Evolutionary conservation across 208 protist genomes (phyloP), one percentile per base, ranked within the genome.

Genomic region (Phytomonas serpens): DNA sequence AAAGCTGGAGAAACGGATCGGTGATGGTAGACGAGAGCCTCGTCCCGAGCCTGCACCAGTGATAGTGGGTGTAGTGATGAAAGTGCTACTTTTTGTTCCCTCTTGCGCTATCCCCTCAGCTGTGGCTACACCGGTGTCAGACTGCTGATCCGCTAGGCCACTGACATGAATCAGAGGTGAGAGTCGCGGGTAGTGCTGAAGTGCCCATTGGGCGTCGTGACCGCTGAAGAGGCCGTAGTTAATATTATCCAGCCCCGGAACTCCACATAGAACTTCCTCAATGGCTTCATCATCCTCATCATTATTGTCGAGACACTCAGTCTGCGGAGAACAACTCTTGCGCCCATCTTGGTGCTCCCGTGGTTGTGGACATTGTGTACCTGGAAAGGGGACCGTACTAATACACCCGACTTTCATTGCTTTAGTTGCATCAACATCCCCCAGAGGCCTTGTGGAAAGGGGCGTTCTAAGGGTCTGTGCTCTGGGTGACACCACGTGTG

Each of bases 201-300:
- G 77, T 51, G 89, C 81, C 85, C 84, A 92, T 64, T 77, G 64
- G 37, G 81, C 81, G 19, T 79, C 83, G 69, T 83, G 77, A 3
- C 88, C 90, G 67, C 83, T 85, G 72, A 93, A 89, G 62, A 84
- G 85, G 30, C 90, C 90, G 67, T 84, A 93, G 78, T 95, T 95
- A 64, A 93, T 93, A 71, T 87, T 86, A 69, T 95, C 90, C 30
- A 95, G 82, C 0, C 87, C 87, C 3, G 87, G 87, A 30, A 92
- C 79, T 9, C 86, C 84, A 68, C 88, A 93, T 19, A 95, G 71
- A 32, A 95, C 76, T 70, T 95, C 90, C 31, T 89, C 80, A n/a
- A 69, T 71, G 29, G 70, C 62, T 30, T 93, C 82, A 16, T 86
- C 81, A 9, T 85, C 76, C 3, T 80, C 64, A 19, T 81, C 62